Evolutionary conservation across 257 asterid species (phyloP).

Genomic region (Gardenia jasminoides): DNA sequence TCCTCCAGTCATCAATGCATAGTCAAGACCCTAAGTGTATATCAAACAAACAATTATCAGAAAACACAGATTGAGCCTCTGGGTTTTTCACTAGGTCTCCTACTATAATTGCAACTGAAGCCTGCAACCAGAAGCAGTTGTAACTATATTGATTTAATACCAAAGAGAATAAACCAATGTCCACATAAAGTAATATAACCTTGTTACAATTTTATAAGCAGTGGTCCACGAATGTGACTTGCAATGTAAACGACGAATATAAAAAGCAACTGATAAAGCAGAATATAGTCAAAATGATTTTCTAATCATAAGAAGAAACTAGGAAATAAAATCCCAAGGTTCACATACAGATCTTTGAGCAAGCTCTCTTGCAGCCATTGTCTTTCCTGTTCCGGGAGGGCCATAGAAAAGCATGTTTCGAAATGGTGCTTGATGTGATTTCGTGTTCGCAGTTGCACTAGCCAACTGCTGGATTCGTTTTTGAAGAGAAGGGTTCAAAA

Average conservation of each 20-base stretch:
- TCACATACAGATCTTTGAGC: conserved; percentile 83
- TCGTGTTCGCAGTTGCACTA: conserved; percentile 82
- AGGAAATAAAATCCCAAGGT: not conserved
- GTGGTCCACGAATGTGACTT: not conserved
- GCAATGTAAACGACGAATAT: not conserved
- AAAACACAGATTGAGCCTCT: not conserved
- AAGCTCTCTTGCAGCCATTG: conserved; percentile 98
- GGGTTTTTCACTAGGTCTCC: not conserved
- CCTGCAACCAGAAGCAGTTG: not conserved
- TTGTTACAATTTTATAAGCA: not conserved
- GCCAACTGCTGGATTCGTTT: conserved; percentile 79
- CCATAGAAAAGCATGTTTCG: conserved; percentile 95
- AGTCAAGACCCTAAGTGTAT: conserved; percentile 80
- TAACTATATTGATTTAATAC: not conserved
- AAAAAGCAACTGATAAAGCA: not conserved
- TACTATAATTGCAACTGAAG: not conserved
- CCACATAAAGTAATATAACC: not conserved
- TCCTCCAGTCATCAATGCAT: conserved; percentile 98
- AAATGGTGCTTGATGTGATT: conserved; percentile 87
- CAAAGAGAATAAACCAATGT: not conserved
- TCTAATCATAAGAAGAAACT: not conserved
- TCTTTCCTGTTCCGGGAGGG: conserved; percentile 98
- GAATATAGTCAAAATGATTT: not conserved
- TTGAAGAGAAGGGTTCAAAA: conserved; percentile 82
- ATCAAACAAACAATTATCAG: conserved; percentile 22